Conservation (phyloP, 2,329 filamentous ascomycete genomes). For the Thelonectria blattea region DNA sequence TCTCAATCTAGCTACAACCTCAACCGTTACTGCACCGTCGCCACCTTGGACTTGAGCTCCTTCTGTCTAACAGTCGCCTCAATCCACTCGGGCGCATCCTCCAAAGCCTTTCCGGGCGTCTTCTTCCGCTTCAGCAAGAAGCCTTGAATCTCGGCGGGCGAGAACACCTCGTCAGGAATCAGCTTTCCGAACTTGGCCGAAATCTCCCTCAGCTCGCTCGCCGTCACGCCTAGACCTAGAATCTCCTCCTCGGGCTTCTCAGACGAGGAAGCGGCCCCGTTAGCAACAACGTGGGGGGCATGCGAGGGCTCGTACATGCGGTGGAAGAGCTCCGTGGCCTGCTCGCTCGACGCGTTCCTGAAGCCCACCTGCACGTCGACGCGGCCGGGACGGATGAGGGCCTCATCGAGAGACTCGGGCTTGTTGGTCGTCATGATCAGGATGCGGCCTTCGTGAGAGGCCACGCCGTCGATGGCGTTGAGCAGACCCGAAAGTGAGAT, state of each 20-base stretch:
- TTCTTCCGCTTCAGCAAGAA: constrained; percentile 69
- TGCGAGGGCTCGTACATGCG: constrained; percentile 62
- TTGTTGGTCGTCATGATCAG: constrained; percentile 85
- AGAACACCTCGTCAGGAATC: constrained; percentile 60
- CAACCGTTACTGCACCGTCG: constrained; percentile 51
- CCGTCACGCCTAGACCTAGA: constrained; percentile 42
- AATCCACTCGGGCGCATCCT: constrained; percentile 61
- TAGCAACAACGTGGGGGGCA: constrained; percentile 17
- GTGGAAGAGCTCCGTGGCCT: constrained; percentile 64
- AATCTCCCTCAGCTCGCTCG: constrained; percentile 51
- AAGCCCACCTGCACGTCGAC: constrained; percentile 75
- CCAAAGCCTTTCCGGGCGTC: constrained; percentile 59
- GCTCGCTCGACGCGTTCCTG: constrained; percentile 60
- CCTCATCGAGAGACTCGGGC: constrained; percentile 74
- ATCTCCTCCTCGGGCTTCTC: constrained; percentile 9
- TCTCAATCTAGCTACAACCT: not conserved
- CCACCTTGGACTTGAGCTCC: constrained; percentile 54
- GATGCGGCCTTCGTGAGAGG: constrained; percentile 77
- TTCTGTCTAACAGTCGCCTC: constrained; percentile 58
- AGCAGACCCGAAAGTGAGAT: constrained; percentile 81
- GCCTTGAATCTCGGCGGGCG: constrained; percentile 69
- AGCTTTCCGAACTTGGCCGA: constrained; percentile 56
- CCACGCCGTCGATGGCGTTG: constrained; percentile 84
- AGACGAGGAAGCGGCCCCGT: constrained; percentile 7
- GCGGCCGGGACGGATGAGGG: constrained; percentile 74